These are phyloP conservation scores for Pouteria campechiana DNA, from an alignment of 179 eudicot genomes.

Conservation along the genomic window DNA sequence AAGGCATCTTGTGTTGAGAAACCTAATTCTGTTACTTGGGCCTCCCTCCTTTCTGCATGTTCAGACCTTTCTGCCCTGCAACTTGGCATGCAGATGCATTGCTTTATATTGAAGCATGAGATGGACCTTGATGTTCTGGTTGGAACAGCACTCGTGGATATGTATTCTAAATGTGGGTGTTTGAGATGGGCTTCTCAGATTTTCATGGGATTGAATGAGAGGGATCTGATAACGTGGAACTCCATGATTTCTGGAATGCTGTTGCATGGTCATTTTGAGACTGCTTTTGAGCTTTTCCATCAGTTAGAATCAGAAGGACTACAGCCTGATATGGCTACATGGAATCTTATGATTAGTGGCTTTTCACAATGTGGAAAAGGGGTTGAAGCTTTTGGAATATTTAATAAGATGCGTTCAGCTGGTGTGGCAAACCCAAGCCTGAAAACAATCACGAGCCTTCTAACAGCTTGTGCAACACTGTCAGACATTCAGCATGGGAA, in stretches of 20 bases:
- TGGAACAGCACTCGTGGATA: conserved; percentile 67
- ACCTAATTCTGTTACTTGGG: conserved; percentile 53
- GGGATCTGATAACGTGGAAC: conserved; percentile 76
- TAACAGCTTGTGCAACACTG: conserved; percentile 50
- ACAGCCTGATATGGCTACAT: conserved; percentile 68
- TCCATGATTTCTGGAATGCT: conserved; percentile 65
- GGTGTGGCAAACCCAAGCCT: conserved; percentile 35
- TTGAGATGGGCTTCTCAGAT: conserved; percentile 40
- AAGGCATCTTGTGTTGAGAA: conserved; percentile 10
- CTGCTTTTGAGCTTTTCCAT: conserved; percentile 45
- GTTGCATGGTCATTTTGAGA: conserved; percentile 42
- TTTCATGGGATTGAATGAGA: conserved; percentile 39
- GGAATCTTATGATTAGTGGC: conserved; percentile 81
- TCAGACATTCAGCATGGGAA: conserved; percentile 38
- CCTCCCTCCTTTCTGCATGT: conserved; percentile 63
- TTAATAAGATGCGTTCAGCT: conserved; percentile 42
- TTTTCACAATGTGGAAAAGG: conserved; percentile 47
- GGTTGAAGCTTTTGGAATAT: conserved; percentile 42
- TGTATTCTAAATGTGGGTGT: conserved; percentile 65
- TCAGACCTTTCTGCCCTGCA: conserved; percentile 26
- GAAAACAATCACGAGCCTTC: conserved; percentile 61
- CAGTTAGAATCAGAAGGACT: conserved; percentile 41
- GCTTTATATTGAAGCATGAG: conserved; percentile 34
- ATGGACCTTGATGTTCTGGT: conserved; percentile 37
- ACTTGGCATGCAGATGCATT: conserved; percentile 66